phyloP scores from a whole-genome alignment of 371 early-diverging fungal genomes.

The Lichtheimia hyalospora region DNA sequence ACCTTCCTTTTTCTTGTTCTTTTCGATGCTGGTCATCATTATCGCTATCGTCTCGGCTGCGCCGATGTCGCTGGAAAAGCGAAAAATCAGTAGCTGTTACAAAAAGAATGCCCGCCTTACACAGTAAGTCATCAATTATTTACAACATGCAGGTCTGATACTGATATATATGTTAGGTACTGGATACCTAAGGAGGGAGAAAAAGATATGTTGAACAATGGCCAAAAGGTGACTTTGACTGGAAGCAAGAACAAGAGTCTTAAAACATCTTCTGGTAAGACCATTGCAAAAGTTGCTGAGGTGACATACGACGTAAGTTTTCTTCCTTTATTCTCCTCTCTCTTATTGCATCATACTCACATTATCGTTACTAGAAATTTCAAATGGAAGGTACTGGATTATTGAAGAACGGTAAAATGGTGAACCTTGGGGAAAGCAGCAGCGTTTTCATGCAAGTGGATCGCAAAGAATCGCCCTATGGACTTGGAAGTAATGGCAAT shows the following conservation, averaged over 20 bases:
- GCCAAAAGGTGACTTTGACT: slow-evolving; percentile 16
- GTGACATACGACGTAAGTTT: slow-evolving; percentile 14
- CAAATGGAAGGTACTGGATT: slow-evolving; percentile 40
- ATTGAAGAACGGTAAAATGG: slow-evolving; percentile 23
- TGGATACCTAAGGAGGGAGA: slow-evolving; percentile 35
- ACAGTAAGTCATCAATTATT: slow-evolving; percentile 4
- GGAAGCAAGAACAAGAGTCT: slow-evolving; percentile 21
- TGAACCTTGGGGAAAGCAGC: slow-evolving; percentile 22
- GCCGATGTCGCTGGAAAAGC: slow-evolving; percentile 9
- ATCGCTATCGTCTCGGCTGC: too few relatives aligned
- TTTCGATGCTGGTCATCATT: not conserved
- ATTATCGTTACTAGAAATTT: slow-evolving; percentile 10
- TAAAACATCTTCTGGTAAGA: slow-evolving; percentile 17
- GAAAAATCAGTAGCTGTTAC: slow-evolving; percentile 19
- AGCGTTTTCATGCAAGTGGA: slow-evolving; percentile 18
- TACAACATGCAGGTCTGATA: not conserved
- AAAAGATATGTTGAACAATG: slow-evolving; percentile 25
- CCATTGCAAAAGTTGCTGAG: slow-evolving; percentile 26
- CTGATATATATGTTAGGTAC: slow-evolving; percentile 11
- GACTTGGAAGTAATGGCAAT: slow-evolving; percentile 9
- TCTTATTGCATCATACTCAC: not conserved
- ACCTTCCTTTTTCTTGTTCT: not conserved
- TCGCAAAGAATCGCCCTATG: slow-evolving; percentile 14
- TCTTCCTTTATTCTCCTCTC: too few relatives aligned
- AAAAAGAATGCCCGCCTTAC: slow-evolving; percentile 17